Base-by-base conservation (phyloP, 352 stramenopile genomes). In the Phytophthora palmivora region DNA sequence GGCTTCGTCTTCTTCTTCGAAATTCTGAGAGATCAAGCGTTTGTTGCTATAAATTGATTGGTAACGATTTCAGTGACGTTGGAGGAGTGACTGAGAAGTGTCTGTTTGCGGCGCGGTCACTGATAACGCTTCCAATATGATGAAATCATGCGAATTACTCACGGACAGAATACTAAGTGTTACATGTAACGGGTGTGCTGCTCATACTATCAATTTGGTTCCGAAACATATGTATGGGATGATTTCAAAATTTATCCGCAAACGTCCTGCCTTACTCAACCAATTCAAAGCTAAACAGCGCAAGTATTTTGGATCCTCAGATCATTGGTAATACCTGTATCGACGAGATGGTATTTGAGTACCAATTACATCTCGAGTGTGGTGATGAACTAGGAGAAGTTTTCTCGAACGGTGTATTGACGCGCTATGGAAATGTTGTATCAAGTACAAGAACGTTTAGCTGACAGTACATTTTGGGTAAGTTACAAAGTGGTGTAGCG, bases 291-390 rank as follows among this genome's bases (percentile, higher is more conserved):
- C 34, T 4, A 32, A 46, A 0, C 55, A 72, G 11, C 16, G 46
- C 3, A 26, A 11, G 9, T 12, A 33, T 6, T 32, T 28, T 8
- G 46, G 32, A 33, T 30, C 46, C 18, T 6, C 46, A 32, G 28
- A 11, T 30, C 46, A 9, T 34, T 53, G 32, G 32, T 33, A 21
- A 21, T 28, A 21, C 45, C 45, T 14, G 60, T 69, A 0, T 12
- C 16, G 14, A 63, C 45, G 3, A 32, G 60, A 0, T 69, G 60
- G 60, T 63, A 69, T 19, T 49, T 51, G 0, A 43, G 34, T 38
- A 42, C 45, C 4, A 16, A 28, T 1, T 63, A 51, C 34, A 63
- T 69, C 16, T 34, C 19, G 1, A 69, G 60, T 24, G 38, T 63
- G 2, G 16, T 47, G 22, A 28, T 14, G 26, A 58, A 1, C 48